These are phyloP conservation scores for Populus simonii DNA, from an alignment of 345 rosid species.

Conservation along the genomic window DNA sequence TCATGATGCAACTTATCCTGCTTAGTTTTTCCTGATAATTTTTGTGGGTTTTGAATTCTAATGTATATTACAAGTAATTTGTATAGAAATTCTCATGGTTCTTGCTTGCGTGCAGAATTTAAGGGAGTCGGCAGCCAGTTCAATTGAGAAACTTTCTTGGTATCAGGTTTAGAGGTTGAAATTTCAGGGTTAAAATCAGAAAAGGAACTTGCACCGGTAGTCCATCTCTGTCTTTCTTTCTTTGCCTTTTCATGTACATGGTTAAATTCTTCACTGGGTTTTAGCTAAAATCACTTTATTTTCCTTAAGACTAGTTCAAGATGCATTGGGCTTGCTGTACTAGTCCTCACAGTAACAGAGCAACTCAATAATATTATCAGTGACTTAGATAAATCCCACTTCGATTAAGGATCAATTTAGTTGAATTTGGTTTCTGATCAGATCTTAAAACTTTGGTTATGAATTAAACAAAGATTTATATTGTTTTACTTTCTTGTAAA, in stretches of 20 bases:
- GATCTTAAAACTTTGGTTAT: not conserved
- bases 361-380: not conserved
- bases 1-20: not conserved
- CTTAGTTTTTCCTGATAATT: not conserved
- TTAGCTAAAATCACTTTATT: not conserved
- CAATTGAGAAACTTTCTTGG: conserved; percentile 1
- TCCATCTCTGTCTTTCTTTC: conserved; percentile 8
- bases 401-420: conserved; percentile 3
- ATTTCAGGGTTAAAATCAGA: not conserved
- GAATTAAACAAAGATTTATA: not conserved
- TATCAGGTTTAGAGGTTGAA: not conserved
- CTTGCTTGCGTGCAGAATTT: conserved; percentile 20
- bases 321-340: not conserved
- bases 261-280: not conserved
- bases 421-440: not conserved
- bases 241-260: not conserved
- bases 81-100: not conserved
- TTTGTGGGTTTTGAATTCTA: not conserved
- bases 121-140: conserved; percentile 5
- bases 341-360: not conserved
- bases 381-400: not conserved
- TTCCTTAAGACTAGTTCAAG: conserved; percentile 22
- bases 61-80: not conserved
- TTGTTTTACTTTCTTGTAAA: not conserved
- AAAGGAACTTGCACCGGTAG: conserved; percentile 6